Evolutionary conservation across 2,329 filamentous ascomycete species (phyloP).

Genomic region (Aspergillus fumigatus): DNA sequence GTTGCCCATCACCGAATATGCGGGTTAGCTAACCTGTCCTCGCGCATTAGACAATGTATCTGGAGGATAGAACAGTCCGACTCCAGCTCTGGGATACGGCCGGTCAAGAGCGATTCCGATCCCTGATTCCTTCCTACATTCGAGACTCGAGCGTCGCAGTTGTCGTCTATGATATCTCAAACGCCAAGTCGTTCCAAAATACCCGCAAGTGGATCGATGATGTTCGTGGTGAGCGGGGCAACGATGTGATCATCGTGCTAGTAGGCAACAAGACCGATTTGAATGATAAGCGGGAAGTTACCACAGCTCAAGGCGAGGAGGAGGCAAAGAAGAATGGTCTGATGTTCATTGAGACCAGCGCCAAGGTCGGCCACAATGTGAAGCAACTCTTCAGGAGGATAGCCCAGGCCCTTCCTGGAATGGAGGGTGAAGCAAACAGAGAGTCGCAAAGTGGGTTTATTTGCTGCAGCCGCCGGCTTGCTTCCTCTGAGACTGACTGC

Average conservation of each 20-base stretch:
- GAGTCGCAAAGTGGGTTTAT: constrained; percentile 70
- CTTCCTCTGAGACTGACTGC: constrained; percentile 19
- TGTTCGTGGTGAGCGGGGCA: constrained; percentile 90
- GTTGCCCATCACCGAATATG: not conserved
- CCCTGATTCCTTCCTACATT: constrained; percentile 96
- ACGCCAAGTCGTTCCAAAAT: constrained; percentile 96
- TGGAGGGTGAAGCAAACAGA: constrained; percentile 84
- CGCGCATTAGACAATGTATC: constrained; percentile 80
- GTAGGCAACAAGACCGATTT: constrained; percentile 99
- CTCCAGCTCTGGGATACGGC: constrained; percentile 98
- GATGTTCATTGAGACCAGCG: constrained; percentile 99
- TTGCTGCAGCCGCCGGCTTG: not conserved
- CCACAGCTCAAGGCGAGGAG: constrained; percentile 91
- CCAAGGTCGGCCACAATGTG: constrained; percentile 96
- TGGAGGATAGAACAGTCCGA: constrained; percentile 95
- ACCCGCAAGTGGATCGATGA: constrained; percentile 99
- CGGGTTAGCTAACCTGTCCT: constrained; percentile 7
- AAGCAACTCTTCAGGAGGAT: constrained; percentile 97
- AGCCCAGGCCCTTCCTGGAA: constrained; percentile 93
- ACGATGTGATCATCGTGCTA: constrained; percentile 97
- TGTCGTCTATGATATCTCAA: constrained; percentile 97
- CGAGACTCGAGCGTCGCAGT: constrained; percentile 97
- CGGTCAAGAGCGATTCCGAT: constrained; percentile 94
- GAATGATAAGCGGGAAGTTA: constrained; percentile 97
- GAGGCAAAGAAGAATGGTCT: constrained; percentile 96